Base-by-base conservation (phyloP, 768 basidiomycete genomes). In the Tephrocybe rancida region DNA sequence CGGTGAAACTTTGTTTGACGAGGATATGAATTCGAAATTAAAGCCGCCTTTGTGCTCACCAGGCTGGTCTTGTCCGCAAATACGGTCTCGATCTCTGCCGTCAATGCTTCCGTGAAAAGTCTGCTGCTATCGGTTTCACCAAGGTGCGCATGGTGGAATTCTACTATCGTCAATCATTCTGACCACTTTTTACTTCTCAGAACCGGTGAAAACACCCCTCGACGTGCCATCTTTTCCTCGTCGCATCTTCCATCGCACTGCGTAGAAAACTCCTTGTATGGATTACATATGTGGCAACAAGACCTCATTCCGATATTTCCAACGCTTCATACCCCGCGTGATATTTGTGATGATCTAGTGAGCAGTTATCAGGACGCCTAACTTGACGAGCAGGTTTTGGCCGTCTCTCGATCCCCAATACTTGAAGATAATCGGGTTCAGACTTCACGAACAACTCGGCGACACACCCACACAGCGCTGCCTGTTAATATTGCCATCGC, bases 101-200 rank as follows among this genome's bases (percentile, higher is more conserved):
- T 75, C 95, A 97, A 75, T 97, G 95, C 78, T 97, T 96, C 90
- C 90, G 95, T 64, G 95, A 97, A 80, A 95, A 94, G 79, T 82
- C 92, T 48, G 83, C 87, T 63, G 88, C 90, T 56, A 97, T 97
- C 65, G 95, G 95, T 56, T 97, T 97, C 81, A 78, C 82, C 70
- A 97, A 97, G 91, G 95, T 95, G 61, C 61, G 80, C 60, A 50
- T 2, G 43, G 11, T 41, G 19, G 9, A 34, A 8, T n/a, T 37
- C 35, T 30, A 4, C 22, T 18, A 30, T 24, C 9, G 13, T 30
- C 8, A 26, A 10, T n/a, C 42, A 16, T 29, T 45, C 55, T 52
- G 29, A 19, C 13, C 5, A n/a, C 35, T 5, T 34, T 51, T 44
- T 22, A n/a, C n/a, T 11, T 19, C 45, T 10, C 34, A 79, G 78